Base-by-base conservation (phyloP, 345 rosid genomes). In the Lumnitzera racemosa region DNA sequence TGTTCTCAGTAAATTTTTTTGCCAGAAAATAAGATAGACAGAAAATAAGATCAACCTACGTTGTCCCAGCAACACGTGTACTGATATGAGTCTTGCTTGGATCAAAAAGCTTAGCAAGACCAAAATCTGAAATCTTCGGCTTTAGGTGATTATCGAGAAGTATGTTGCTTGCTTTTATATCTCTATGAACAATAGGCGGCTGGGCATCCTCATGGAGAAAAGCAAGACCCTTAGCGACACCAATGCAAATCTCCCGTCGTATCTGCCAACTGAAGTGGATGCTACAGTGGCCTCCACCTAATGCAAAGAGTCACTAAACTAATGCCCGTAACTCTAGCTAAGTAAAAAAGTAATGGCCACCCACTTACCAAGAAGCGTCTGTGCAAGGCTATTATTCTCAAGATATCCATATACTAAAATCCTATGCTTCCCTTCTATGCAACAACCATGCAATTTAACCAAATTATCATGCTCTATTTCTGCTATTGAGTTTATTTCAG, bases 51-150 rank as follows among this genome's bases (percentile, higher is more conserved):
- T 13, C 46, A 54, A 75, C 90, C 80, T 59, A 87, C 90, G 60
- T 70, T 12, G 90, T 87, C 58, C 94, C 94, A 4, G 94, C 90
- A 53, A 87, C 90, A 16, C 84, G 80, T 24, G 94, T 87, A 29
- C 90, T 83, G 36, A 87, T 62, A 47, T 87, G 94, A 59, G 94
- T 87, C 63, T 61, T 13, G 61, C 84, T 69, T 49, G 73, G 43
- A 8, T 89, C 90, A 66, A 87, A 78, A 58, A 87, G 80, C 74
- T 87, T 87, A 10, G 94, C 90, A 29, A 87, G 86, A 58, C 94
- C 94, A 56, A 87, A 87, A 76, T 87, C 94, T 5, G 94, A 80
- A 68, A 87, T 87, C 73, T 75, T 83, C 55, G 94, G 86, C 47
- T 15, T 60, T 47, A 87, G 81, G 63, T 80, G 27, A 64, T 51